phyloP scores from a whole-genome alignment of 2,329 filamentous ascomycete species.

The Madurella mycetomatis region DNA sequence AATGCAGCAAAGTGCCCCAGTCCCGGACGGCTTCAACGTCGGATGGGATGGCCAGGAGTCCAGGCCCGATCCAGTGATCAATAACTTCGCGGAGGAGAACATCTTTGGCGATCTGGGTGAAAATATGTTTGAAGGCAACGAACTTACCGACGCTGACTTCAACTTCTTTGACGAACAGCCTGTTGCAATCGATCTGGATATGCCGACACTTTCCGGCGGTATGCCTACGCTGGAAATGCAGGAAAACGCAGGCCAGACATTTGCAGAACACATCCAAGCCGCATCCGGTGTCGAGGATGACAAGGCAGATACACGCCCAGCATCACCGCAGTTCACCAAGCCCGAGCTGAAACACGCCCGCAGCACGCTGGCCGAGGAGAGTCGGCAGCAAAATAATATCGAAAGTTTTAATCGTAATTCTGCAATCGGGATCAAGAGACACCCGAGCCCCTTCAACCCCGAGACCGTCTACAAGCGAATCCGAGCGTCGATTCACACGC shows the following conservation, averaged over 20 bases:
- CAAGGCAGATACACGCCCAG: constrained; percentile 9
- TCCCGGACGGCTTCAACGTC: constrained; percentile 32
- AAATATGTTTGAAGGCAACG: constrained; percentile 67
- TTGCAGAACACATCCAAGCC: constrained; percentile 3
- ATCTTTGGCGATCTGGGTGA: constrained; percentile 66
- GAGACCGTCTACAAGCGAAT: constrained; percentile 57
- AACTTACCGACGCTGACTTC: constrained; percentile 78
- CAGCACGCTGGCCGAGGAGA: constrained; percentile 47
- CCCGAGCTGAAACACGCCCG: constrained; percentile 56
- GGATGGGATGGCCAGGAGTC: constrained; percentile 40
- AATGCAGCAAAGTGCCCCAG: constrained; percentile 27
- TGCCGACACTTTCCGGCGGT: constrained; percentile 32
- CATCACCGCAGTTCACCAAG: constrained; percentile 48
- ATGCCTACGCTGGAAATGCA: constrained; percentile 20
- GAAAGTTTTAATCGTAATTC: constrained; percentile 29
- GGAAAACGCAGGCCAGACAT: constrained; percentile 13
- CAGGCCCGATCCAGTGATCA: constrained; percentile 43
- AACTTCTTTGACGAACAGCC: constrained; percentile 72
- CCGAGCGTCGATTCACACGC: constrained; percentile 40
- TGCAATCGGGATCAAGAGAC: constrained; percentile 40
- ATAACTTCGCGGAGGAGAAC: constrained; percentile 48
- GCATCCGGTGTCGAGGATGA: background rate
- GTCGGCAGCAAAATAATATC: constrained; percentile 27
- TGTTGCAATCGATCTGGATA: constrained; percentile 37
- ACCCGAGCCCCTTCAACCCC: constrained; percentile 54